Conservation (phyloP, 495 filamentous ascomycete genomes). For the Amorphotheca resinae region DNA sequence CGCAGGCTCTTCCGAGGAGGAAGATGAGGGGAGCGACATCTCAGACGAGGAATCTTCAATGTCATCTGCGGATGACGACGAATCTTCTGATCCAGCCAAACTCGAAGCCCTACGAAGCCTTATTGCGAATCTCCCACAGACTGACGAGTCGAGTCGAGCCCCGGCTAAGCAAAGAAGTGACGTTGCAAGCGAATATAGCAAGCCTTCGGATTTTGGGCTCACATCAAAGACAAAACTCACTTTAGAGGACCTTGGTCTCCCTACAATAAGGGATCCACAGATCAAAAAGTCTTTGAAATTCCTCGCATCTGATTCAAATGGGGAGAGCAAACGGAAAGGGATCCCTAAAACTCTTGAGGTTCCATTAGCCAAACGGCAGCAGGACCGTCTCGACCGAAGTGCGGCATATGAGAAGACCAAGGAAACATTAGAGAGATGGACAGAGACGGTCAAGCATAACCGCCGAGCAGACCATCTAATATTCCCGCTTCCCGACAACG, state of each 20-base stretch:
- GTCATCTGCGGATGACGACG: constrained; percentile 34
- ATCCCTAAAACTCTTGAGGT: constrained; percentile 65
- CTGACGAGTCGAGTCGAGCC: constrained; percentile 21
- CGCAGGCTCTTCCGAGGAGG: constrained; percentile 30
- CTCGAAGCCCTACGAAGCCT: constrained; percentile 54
- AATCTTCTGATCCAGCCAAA: constrained; percentile 43
- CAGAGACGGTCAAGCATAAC: constrained; percentile 88
- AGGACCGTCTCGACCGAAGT: constrained; percentile 72
- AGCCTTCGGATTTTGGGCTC: constrained; percentile 45
- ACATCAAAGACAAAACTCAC: constrained; percentile 57
- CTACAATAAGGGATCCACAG: constrained; percentile 58
- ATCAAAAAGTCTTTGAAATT: constrained; percentile 72
- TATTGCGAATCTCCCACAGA: constrained; percentile 52
- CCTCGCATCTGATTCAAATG: constrained; percentile 34
- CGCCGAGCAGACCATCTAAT: constrained; percentile 79
- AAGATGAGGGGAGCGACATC: constrained; percentile 34
- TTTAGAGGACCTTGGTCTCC: constrained; percentile 60
- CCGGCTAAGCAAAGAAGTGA: constrained; percentile 13
- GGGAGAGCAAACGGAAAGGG: constrained; percentile 39
- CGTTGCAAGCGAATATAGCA: constrained; percentile 34
- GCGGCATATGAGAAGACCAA: constrained; percentile 87
- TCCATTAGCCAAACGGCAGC: constrained; percentile 78
- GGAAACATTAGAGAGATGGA: constrained; percentile 80
- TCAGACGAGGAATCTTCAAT: constrained; percentile 30
- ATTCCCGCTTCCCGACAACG: constrained; percentile 76